A percentile compares a stretch with the other conserved stretches of the same genome.
Evolutionary conservation across 768 basidiomycete genomes (phyloP).

Genomic region (Clathrus columnatus): DNA sequence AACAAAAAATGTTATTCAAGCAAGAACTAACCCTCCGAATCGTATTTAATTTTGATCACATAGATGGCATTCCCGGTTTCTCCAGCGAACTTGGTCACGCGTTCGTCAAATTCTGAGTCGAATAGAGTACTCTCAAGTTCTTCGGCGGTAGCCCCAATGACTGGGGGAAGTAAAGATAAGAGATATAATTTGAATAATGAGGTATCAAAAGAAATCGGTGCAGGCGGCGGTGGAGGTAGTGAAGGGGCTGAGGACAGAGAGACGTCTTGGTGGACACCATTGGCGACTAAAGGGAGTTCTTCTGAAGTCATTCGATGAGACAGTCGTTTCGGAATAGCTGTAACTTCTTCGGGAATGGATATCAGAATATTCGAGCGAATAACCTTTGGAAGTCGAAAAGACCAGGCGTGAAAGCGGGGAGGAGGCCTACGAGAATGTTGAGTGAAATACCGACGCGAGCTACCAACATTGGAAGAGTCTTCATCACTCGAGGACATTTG

Average conservation of each 20-base stretch:
- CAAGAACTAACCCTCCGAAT: conserved; percentile 52
- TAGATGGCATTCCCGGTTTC: conserved; percentile 75
- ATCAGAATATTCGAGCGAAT: neutral
- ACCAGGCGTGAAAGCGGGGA: conserved; percentile 11
- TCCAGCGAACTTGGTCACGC: conserved; percentile 62
- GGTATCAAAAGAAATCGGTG: conserved; percentile 47
- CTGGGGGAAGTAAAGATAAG: conserved; percentile 62
- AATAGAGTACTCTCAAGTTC: conserved; percentile 67
- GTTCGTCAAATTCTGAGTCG: conserved; percentile 63
- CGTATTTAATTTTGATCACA: conserved; percentile 71
- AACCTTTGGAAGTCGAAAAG: conserved; percentile 3
- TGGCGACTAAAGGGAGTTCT: neutral
- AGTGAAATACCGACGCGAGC: conserved; percentile 4
- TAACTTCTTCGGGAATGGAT: neutral
- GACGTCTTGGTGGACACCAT: conserved; percentile 9
- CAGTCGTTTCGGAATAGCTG: neutral
- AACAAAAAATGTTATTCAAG: neutral
- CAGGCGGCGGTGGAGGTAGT: conserved; percentile 19
- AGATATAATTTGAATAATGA: conserved; percentile 65
- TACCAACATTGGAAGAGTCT: neutral
- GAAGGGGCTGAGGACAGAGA: conserved; percentile 2
- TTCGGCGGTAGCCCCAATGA: conserved; percentile 59
- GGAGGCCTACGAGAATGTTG: conserved; percentile 8
- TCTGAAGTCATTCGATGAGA: conserved; percentile 1
- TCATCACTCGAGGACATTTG: conserved; percentile 11